phyloP scores from a whole-genome alignment of 2,329 filamentous ascomycete species.

The Chrysoporthe austroafricana region DNA sequence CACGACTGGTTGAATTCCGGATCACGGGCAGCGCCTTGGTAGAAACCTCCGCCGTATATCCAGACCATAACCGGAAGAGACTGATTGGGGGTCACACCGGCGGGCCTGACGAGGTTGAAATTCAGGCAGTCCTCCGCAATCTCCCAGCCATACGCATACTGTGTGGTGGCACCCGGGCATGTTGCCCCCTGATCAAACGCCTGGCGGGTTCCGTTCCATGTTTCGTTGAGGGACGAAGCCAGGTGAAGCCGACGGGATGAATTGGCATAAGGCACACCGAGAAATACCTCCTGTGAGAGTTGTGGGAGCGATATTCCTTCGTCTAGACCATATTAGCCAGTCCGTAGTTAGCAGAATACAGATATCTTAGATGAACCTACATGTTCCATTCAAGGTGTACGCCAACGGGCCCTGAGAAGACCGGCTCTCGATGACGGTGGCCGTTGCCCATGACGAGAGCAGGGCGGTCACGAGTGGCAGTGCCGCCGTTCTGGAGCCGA shows the following conservation, averaged over 20 bases:
- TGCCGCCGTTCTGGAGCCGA: not conserved
- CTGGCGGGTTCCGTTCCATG: conserved; percentile 5
- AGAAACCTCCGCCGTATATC: conserved; percentile 14
- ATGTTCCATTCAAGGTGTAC: conserved; percentile 8
- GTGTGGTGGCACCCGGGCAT: not conserved
- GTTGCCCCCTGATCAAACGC: not conserved
- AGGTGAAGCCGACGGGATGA: conserved; percentile 12
- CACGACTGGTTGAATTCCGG: conserved; percentile 15
- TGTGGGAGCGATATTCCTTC: conserved; percentile 7
- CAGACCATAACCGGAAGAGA: conserved; percentile 20
- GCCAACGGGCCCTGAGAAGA: not conserved
- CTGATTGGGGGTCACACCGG: conserved; percentile 16
- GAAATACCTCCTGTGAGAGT: conserved; percentile 3
- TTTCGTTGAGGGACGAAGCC: conserved; percentile 8
- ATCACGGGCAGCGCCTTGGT: conserved; percentile 6
- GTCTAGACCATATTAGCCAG: not conserved
- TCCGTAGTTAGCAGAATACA: not conserved
- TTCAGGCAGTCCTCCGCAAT: conserved; percentile 44
- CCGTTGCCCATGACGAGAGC: not conserved
- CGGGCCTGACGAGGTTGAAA: conserved; percentile 41
- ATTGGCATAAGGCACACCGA: conserved; percentile 8
- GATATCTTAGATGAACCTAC: not conserved
- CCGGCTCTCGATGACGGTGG: not conserved
- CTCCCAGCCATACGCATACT: conserved; percentile 24
- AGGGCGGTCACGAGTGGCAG: not conserved